These are phyloP conservation scores for Cladosporium velox DNA, from an alignment of 2,329 filamentous ascomycete genomes.

Conservation along the genomic window DNA sequence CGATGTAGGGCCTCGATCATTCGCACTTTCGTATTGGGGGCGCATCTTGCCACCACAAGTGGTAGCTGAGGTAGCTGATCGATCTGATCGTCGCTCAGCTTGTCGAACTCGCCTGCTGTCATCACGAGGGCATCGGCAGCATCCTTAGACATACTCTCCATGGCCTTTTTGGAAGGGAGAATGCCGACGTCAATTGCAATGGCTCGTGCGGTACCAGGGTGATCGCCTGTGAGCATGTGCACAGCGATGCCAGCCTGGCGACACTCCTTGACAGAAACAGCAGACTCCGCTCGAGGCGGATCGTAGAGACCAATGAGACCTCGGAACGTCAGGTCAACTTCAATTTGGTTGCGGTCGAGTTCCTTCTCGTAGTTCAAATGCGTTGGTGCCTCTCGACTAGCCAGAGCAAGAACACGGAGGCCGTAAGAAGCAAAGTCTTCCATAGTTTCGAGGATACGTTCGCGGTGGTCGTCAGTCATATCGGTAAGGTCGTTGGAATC, in stretches of 20 bases:
- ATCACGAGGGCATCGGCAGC: slow-evolving; percentile 70
- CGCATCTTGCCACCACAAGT: slow-evolving; percentile 79
- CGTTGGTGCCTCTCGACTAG: slow-evolving; percentile 44
- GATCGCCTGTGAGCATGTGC: slow-evolving; percentile 86
- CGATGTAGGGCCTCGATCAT: slow-evolving; percentile 89
- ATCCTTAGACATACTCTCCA: slow-evolving; percentile 59
- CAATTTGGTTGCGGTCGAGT: slow-evolving; percentile 61
- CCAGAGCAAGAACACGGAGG: slow-evolving; percentile 67
- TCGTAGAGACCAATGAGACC: slow-evolving; percentile 85
- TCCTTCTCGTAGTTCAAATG: slow-evolving; percentile 39
- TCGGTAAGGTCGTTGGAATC: slow-evolving; percentile 40
- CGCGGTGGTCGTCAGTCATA: slow-evolving; percentile 54
- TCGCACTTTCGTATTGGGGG: slow-evolving; percentile 81
- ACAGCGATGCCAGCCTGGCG: slow-evolving; percentile 74
- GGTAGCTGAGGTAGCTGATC: slow-evolving; percentile 74
- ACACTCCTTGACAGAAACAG: slow-evolving; percentile 68
- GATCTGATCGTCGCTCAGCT: slow-evolving; percentile 72
- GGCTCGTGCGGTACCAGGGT: slow-evolving; percentile 74
- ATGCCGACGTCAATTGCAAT: slow-evolving; percentile 81
- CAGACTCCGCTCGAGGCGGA: slow-evolving; percentile 79
- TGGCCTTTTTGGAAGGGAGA: slow-evolving; percentile 54
- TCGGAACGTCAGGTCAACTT: slow-evolving; percentile 69
- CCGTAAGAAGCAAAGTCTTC: slow-evolving; percentile 65
- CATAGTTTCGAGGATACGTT: slow-evolving; percentile 66
- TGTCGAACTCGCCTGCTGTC: slow-evolving; percentile 63